Conservation (phyloP, 257 asterid species). For the Cynanchum wilfordii region DNA sequence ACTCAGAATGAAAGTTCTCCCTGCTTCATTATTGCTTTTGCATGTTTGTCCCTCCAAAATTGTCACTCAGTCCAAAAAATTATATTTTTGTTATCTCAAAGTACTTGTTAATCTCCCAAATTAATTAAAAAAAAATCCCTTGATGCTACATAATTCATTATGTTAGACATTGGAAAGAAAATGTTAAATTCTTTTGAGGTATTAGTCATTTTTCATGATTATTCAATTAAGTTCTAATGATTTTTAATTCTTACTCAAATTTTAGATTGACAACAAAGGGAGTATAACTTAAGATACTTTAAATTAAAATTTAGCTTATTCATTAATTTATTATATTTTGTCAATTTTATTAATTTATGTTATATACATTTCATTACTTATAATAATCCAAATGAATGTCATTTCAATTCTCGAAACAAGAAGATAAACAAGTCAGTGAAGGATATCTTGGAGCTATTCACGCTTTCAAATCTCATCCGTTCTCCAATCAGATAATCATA, state of each 20-base stretch:
- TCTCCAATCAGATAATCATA: not conserved
- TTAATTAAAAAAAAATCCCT: too few species aligned
- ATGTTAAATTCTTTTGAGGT: too few species aligned
- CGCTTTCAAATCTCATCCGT: not conserved
- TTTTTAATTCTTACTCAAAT: too few species aligned
- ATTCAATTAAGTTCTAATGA: too few species aligned
- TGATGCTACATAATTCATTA: too few species aligned
- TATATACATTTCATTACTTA: not conserved
- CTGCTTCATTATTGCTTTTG: not conserved
- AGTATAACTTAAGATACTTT: too few species aligned
- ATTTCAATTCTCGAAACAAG: not conserved
- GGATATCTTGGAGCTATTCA: not conserved
- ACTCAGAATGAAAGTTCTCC: not conserved
- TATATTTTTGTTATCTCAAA: too few species aligned
- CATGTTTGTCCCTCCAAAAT: not conserved
- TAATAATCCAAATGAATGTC: not conserved
- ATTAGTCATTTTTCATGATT: too few species aligned
- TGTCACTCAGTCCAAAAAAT: not conserved
- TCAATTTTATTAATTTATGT: not conserved
- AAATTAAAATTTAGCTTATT: not conserved
- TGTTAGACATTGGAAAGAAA: too few species aligned
- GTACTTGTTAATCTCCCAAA: too few species aligned
- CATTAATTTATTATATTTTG: not conserved
- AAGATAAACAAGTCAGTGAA: not conserved
- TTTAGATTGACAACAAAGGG: too few species aligned